Conservation (phyloP, 2,329 filamentous ascomycete species). For the Fusarium zealandicum region DNA sequence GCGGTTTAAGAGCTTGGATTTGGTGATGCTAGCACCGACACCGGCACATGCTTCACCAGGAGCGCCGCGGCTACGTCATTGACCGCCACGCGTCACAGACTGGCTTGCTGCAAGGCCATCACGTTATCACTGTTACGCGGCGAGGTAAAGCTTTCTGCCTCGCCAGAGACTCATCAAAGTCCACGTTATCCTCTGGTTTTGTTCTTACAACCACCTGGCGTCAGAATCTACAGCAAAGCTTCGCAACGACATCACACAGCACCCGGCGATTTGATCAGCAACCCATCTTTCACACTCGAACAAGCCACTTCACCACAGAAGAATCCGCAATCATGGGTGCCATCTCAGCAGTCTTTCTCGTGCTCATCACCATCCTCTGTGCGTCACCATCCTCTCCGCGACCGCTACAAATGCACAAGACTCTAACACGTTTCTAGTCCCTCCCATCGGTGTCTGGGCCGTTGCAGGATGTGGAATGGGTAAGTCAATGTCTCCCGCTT, state of each 20-base stretch:
- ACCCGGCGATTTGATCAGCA: neutral
- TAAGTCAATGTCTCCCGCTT: constrained; percentile 40
- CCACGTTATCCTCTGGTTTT: too few species aligned
- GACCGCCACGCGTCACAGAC: constrained; percentile 27
- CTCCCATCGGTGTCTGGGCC: constrained; percentile 68
- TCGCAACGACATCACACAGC: neutral
- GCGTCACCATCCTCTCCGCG: constrained; percentile 35
- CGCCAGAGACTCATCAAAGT: too few species aligned
- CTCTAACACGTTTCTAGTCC: constrained; percentile 57
- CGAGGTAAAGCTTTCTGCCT: neutral
- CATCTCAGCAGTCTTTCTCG: constrained; percentile 56
- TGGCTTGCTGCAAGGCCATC: constrained; percentile 18
- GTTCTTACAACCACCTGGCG: neutral
- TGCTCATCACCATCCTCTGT: constrained; percentile 63
- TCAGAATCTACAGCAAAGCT: neutral
- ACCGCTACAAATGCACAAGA: neutral
- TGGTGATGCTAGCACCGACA: too few species aligned
- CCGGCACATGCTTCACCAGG: neutral
- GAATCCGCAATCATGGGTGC: constrained; percentile 55
- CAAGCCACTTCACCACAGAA: neutral
- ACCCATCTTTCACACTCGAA: neutral
- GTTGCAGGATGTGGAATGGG: constrained; percentile 69
- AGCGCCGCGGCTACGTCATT: constrained; percentile 27
- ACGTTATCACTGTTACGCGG: constrained; percentile 27
- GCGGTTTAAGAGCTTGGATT: too few species aligned